A percentile compares a stretch with the other conserved stretches of the same genome.
Evolutionary conservation across 306 rosid genomes (phyloP).

Genomic region (Fragaria vesca): DNA sequence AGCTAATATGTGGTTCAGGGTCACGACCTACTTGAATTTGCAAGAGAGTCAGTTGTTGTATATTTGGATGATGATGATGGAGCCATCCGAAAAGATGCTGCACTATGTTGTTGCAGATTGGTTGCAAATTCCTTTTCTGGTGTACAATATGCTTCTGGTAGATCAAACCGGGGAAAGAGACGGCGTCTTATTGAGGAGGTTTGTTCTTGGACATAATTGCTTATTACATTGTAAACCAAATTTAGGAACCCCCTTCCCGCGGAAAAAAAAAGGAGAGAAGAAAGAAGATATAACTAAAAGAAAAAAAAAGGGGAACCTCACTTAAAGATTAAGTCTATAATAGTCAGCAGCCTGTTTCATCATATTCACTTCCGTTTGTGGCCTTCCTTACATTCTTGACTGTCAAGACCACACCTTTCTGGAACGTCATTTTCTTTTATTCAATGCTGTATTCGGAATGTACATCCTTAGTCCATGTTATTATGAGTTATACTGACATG

Average conservation of each 20-base stretch:
- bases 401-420: neutral
- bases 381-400: neutral
- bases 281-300: neutral
- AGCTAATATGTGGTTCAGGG: slow-evolving; percentile 57
- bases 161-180: slow-evolving; percentile 81
- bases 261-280: neutral
- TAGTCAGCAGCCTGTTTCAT: neutral
- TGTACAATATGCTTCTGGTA: slow-evolving; percentile 66
- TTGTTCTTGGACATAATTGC: slow-evolving; percentile 23
- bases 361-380: neutral
- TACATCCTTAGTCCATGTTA: neutral
- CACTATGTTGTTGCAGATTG: slow-evolving; percentile 92
- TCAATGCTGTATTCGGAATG: neutral
- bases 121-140: slow-evolving; percentile 79
- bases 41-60: slow-evolving; percentile 83
- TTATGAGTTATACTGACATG: neutral
- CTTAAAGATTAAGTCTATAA: neutral
- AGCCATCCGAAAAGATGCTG: slow-evolving; percentile 90
- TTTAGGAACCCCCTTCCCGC: neutral
- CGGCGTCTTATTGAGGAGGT: slow-evolving; percentile 92
- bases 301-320: neutral
- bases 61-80: slow-evolving; percentile 98
- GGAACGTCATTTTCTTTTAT: neutral
- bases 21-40: slow-evolving; percentile 94
- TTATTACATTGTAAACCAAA: neutral